Evolutionary conservation across 306 rosid species (phyloP).

Genomic region (Mucuna pruriens): DNA sequence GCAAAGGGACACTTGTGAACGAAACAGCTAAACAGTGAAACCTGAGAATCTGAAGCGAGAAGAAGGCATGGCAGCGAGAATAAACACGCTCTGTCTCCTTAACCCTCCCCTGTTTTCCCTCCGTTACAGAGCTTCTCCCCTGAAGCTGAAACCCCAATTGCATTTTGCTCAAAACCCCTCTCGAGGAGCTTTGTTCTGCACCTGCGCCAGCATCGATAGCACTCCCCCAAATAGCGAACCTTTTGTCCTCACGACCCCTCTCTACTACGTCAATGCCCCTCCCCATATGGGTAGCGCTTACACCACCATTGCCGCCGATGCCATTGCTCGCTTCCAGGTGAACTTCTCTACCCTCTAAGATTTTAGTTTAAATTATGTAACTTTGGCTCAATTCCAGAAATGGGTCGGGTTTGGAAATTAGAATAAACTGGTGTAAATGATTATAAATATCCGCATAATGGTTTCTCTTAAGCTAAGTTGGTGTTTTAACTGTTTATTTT

Average conservation of each 20-base stretch:
- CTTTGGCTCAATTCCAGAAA: not conserved
- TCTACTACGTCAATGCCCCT: slow-evolving; percentile 97
- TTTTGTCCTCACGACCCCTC: slow-evolving; percentile 89
- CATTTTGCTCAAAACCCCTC: slow-evolving; percentile 41
- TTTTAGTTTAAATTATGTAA: slow-evolving; percentile 7
- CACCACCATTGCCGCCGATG: slow-evolving; percentile 95
- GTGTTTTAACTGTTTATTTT: not conserved
- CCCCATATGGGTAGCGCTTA: slow-evolving; percentile 99
- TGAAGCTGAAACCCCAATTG: slow-evolving; percentile 49
- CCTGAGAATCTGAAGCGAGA: not conserved
- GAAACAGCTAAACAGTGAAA: not conserved
- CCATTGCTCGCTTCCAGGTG: slow-evolving; percentile 96
- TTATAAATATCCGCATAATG: not conserved
- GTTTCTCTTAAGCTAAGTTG: slow-evolving; percentile 7
- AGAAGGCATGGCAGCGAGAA: slow-evolving; percentile 61
- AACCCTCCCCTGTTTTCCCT: slow-evolving; percentile 57
- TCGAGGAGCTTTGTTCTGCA: slow-evolving; percentile 55
- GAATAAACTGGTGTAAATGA: not conserved
- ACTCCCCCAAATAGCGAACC: slow-evolving; percentile 46
- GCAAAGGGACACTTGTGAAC: not conserved
- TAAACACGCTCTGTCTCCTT: slow-evolving; percentile 54
- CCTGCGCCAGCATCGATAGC: slow-evolving; percentile 37
- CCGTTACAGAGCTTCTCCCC: slow-evolving; percentile 44
- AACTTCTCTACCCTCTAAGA: not conserved
- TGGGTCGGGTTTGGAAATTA: slow-evolving; percentile 7